Percentiles rank a stretch among this genome's conserved stretches.
Evolutionary conservation across 768 basidiomycete genomes (phyloP).

Genomic region (Clitopilus passeckerianus): DNA sequence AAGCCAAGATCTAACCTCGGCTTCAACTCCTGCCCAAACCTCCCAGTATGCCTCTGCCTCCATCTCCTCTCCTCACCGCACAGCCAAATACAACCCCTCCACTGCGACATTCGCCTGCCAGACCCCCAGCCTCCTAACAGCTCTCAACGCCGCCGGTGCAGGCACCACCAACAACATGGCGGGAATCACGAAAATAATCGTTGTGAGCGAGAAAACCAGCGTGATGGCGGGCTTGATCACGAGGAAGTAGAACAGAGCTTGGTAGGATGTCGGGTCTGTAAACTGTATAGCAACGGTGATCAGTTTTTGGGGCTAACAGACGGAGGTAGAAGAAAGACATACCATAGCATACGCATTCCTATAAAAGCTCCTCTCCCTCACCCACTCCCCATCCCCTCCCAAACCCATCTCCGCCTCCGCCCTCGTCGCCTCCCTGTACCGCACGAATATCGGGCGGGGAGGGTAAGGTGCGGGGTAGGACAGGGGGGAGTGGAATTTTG

Average conservation of each 20-base stretch:
- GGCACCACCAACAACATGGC: conserved; percentile 57
- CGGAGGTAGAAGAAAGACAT: conserved; percentile 14
- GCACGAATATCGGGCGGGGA: conserved; percentile 73
- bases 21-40: background rate
- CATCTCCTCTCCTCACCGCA: conserved; percentile 33
- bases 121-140: conserved; percentile 59
- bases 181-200: conserved; percentile 55
- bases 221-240: conserved; percentile 84
- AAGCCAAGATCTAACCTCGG: too few species aligned
- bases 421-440: conserved; percentile 42
- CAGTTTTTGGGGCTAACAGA: background rate
- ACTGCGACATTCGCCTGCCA: conserved; percentile 86
- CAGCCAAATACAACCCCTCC: conserved; percentile 55
- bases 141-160: conserved; percentile 62
- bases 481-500: conserved; percentile 63
- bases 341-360: conserved; percentile 82
- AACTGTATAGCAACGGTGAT: conserved; percentile 41
- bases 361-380: conserved; percentile 67
- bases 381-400: conserved; percentile 18
- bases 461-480: conserved; percentile 60
- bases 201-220: conserved; percentile 50
- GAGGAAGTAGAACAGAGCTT: conserved; percentile 84
- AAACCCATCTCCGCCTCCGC: conserved; percentile 46
- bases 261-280: conserved; percentile 77
- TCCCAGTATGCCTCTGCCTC: too few species aligned